These are phyloP conservation scores for Hirschfeldia incana DNA, from an alignment of 345 rosid species.

Conservation along the genomic window DNA sequence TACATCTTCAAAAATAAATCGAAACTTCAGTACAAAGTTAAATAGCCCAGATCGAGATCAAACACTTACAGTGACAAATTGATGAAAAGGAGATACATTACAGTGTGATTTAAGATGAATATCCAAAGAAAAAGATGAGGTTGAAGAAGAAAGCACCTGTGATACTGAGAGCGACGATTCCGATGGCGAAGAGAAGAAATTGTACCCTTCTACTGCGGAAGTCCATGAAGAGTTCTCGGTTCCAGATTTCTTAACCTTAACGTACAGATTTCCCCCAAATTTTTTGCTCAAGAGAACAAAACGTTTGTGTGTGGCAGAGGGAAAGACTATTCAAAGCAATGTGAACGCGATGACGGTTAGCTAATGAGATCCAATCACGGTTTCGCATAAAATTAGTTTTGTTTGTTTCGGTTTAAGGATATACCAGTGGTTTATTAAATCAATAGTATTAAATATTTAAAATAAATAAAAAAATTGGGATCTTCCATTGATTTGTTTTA, in stretches of 20 bases:
- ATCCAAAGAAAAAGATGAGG: neutral
- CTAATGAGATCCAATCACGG: neutral
- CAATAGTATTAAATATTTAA: neutral
- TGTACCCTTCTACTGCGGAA: slow-evolving; percentile 52
- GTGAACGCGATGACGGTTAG: neutral
- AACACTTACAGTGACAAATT: neutral
- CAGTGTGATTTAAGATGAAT: neutral
- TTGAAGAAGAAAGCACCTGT: slow-evolving; percentile 48
- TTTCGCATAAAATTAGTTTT: neutral
- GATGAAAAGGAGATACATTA: slow-evolving; percentile 3
- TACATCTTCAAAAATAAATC: neutral
- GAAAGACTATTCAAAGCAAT: slow-evolving; percentile 23
- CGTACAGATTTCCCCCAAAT: neutral
- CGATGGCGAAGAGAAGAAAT: slow-evolving; percentile 50
- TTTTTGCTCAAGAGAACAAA: neutral
- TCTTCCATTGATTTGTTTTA: neutral
- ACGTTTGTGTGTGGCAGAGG: slow-evolving; percentile 26
- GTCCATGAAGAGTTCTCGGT: slow-evolving; percentile 47
- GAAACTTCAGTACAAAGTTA: neutral
- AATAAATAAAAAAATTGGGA: neutral
- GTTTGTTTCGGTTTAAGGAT: neutral
- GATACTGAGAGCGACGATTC: slow-evolving; percentile 65
- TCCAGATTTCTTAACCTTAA: neutral
- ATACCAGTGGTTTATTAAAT: neutral
- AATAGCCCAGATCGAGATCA: slow-evolving; percentile 12